These are phyloP conservation scores for Suillus spraguei DNA, from an alignment of 768 basidiomycete species.

Conservation along the genomic window DNA sequence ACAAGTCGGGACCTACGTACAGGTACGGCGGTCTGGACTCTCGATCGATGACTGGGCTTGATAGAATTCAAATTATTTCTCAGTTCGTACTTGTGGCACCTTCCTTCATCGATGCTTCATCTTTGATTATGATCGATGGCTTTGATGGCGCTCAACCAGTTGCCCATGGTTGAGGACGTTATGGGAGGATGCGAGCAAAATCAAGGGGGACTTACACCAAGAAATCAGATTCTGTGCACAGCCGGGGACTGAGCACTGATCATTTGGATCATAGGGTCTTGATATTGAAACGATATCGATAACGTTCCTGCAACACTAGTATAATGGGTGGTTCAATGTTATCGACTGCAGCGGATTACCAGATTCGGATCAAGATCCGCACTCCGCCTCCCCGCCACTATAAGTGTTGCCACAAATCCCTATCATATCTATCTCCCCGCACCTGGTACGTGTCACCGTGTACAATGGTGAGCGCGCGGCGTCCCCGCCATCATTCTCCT, in stretches of 20 bases:
- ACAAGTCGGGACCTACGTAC: slow-evolving; percentile 18
- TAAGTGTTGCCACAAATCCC: slow-evolving; percentile 37
- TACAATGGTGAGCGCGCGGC: slow-evolving; percentile 32
- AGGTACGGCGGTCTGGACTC: slow-evolving; percentile 22
- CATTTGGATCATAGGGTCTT: slow-evolving; percentile 1
- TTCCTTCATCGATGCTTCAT: background rate
- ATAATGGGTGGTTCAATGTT: slow-evolving; percentile 11
- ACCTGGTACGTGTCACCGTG: slow-evolving; percentile 30
- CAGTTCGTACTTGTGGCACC: background rate
- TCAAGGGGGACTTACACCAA: background rate
- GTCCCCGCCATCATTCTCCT: slow-evolving; percentile 6
- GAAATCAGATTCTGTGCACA: slow-evolving; percentile 4
- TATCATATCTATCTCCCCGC: slow-evolving; percentile 26
- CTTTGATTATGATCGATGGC: background rate
- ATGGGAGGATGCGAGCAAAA: background rate
- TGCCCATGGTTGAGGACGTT: slow-evolving; percentile 1
- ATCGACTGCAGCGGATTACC: slow-evolving; percentile 23
- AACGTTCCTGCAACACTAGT: slow-evolving; percentile 12
- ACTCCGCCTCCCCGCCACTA: slow-evolving; percentile 53
- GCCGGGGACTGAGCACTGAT: background rate
- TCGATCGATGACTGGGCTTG: slow-evolving; percentile 26
- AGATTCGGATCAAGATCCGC: slow-evolving; percentile 79
- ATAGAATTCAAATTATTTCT: slow-evolving; percentile 6
- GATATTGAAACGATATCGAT: slow-evolving; percentile 13
- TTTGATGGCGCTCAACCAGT: slow-evolving; percentile 7